Conservation (phyloP, 2,329 filamentous ascomycete species). For the Ophiostoma triangulosporum region DNA sequence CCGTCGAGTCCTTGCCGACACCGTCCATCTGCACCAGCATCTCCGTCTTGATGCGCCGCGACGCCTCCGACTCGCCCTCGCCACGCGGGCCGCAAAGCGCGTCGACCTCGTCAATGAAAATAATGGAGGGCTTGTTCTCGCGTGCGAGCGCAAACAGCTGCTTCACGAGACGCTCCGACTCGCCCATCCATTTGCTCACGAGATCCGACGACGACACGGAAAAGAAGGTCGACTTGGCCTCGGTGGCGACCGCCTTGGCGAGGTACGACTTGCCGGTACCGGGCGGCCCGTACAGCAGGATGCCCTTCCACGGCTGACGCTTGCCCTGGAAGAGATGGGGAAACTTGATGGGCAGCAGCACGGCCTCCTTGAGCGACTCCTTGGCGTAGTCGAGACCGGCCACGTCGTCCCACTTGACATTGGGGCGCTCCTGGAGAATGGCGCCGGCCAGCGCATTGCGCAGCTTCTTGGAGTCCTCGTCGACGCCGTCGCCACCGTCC, state of each 20-base stretch:
- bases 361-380: constrained; percentile 93
- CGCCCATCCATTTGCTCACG: constrained; percentile 99
- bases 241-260: constrained; percentile 92
- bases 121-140: constrained; percentile 95
- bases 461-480: constrained; percentile 92
- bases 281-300: constrained; percentile 86
- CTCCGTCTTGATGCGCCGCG: constrained; percentile 94
- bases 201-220: constrained; percentile 94
- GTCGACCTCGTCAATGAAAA: constrained; percentile 42
- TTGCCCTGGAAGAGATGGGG: constrained; percentile 93
- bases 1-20: constrained; percentile 88
- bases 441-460: constrained; percentile 81
- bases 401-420: constrained; percentile 96
- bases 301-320: constrained; percentile 95
- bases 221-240: constrained; percentile 98
- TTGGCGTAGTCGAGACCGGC: constrained; percentile 89
- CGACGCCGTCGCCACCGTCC: constrained; percentile 54
- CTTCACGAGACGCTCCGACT: constrained; percentile 96
- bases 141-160: constrained; percentile 95
- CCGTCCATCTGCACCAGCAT: constrained; percentile 98
- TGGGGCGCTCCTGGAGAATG: constrained; percentile 88
- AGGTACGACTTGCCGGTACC: constrained; percentile 97
- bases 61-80: constrained; percentile 96
- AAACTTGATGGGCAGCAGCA: constrained; percentile 96
- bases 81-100: constrained; percentile 83